Base-by-base conservation (phyloP, 306 rosid genomes). In the Fragaria vesca region DNA sequence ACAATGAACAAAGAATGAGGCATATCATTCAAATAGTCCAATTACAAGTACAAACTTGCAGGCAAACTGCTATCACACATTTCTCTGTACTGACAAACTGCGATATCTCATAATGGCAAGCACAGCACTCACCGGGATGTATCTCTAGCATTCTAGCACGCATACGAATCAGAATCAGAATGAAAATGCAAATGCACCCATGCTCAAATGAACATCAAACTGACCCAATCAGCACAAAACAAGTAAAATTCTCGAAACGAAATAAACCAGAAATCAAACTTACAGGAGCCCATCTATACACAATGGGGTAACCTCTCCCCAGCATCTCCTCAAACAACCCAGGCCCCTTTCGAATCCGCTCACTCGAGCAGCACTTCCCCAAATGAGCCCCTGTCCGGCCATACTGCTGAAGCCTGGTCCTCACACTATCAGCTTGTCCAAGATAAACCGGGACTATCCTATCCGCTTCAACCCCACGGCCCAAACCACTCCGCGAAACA, bases 211-310 rank as follows among this genome's bases (percentile, higher is more conserved):
- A 42, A 40, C 72, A n/a, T 67, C 52, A 42, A 20, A 18, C 72
- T 40, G 13, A 36, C 47, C 42, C 78, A 73, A 21, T 30, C 34
- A 42, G 1, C 61, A 32, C 54, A 21, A 54, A 0, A 3, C 42
- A 79, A 78, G 6, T 66, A 50, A 57, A 74, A 65, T 16, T 36
- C 5, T 15, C 2, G 11, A 54, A 54, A 50, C 4, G 55, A 16
- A 5, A 5, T 5, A 18, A 20, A 54, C 6, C 8, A 70, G 32
- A 69, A 18, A 65, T 50, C 83, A 61, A 69, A 87, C 96, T 90
- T 80, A 94, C 98, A 76, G 89, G 83, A 62, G 95, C 93, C 97
- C 98, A 92, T 94, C 98, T 84, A 80, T 72, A 94, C 55, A 89
- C 84, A 58, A 94, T 79, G 12, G 97, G 81, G 83, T 80, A 90